phyloP scores from a whole-genome alignment of 2,329 filamentous ascomycete genomes.

The Fusarium camptoceras region DNA sequence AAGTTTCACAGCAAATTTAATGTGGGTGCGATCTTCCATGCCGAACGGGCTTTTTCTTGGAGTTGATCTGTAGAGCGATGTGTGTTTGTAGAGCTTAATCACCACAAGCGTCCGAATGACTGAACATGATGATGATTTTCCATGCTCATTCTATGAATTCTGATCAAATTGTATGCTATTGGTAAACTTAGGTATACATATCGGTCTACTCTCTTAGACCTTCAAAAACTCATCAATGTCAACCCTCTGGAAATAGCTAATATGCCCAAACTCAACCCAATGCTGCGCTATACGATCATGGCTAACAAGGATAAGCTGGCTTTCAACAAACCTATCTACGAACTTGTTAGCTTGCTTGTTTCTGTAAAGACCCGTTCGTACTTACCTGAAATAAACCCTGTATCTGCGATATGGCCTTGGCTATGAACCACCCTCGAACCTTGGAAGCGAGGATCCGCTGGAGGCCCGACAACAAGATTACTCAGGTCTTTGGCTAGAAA shows the following conservation, averaged over 20 bases:
- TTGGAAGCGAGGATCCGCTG: constrained; percentile 75
- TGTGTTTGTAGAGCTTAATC: no score
- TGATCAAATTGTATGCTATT: neutral
- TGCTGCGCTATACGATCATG: constrained; percentile 83
- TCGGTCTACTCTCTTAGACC: neutral
- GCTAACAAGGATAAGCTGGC: constrained; percentile 82
- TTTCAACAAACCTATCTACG: constrained; percentile 78
- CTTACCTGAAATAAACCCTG: constrained; percentile 77
- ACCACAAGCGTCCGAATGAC: no score
- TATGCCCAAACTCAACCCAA: constrained; percentile 75
- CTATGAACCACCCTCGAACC: constrained; percentile 80
- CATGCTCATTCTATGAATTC: neutral
- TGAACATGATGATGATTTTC: neutral
- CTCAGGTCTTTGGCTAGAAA: constrained; percentile 86
- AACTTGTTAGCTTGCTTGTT: neutral
- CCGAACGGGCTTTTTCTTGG: no score
- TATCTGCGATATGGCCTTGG: constrained; percentile 80
- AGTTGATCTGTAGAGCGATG: no score
- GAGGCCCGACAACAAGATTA: constrained; percentile 70
- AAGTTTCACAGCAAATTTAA: no score
- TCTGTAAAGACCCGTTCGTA: rapidly evolving
- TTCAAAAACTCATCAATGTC: constrained; percentile 65
- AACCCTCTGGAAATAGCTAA: constrained; percentile 71
- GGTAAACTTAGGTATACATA: neutral
- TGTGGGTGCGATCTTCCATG: no score